A percentile compares a stretch with the other conserved stretches of the same genome.
Evolutionary conservation across 108 stramenopile species (phyloP).

Genomic region (Cyclotella choctawhatcheeana): DNA sequence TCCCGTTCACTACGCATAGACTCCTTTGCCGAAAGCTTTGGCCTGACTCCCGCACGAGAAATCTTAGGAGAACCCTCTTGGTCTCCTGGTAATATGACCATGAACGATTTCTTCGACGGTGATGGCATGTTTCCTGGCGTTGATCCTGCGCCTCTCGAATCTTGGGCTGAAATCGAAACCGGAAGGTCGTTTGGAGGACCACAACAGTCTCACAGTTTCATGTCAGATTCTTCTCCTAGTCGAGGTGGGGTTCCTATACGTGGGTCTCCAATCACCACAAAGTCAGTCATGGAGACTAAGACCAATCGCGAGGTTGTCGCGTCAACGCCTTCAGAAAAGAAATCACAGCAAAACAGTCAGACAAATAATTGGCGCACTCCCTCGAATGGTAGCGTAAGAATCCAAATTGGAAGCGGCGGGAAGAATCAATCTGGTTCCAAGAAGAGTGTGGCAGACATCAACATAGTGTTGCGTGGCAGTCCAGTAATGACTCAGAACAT

Average conservation of each 20-base stretch:
- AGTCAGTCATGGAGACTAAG: slow-evolving; percentile 8
- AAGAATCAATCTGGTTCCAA: slow-evolving; percentile 13
- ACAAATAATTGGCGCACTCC: slow-evolving; percentile 33
- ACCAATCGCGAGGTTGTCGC: background rate
- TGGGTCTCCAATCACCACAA: slow-evolving; percentile 43
- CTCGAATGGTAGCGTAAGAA: slow-evolving; percentile 3
- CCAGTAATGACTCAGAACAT: slow-evolving; percentile 26
- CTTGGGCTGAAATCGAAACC: background rate
- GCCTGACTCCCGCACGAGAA: slow-evolving; percentile 20
- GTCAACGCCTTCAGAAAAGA: background rate
- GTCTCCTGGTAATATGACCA: slow-evolving; percentile 18
- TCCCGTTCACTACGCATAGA: background rate
- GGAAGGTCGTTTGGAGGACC: background rate
- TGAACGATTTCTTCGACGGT: slow-evolving; percentile 32
- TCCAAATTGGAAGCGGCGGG: slow-evolving; percentile 35
- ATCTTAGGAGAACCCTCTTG: slow-evolving; percentile 9
- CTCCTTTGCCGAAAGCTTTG: slow-evolving; percentile 15
- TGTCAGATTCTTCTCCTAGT: slow-evolving; percentile 5
- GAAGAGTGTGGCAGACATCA: slow-evolving; percentile 38
- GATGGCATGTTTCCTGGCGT: slow-evolving; percentile 14
- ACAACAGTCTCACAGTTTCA: background rate
- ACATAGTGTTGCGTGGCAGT: slow-evolving; percentile 47
- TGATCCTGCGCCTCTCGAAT: background rate
- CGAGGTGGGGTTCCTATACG: slow-evolving; percentile 33
- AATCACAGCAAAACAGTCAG: background rate